Conservation (phyloP, 805 yeast genomes). For the Lachancea sp. region DNA sequence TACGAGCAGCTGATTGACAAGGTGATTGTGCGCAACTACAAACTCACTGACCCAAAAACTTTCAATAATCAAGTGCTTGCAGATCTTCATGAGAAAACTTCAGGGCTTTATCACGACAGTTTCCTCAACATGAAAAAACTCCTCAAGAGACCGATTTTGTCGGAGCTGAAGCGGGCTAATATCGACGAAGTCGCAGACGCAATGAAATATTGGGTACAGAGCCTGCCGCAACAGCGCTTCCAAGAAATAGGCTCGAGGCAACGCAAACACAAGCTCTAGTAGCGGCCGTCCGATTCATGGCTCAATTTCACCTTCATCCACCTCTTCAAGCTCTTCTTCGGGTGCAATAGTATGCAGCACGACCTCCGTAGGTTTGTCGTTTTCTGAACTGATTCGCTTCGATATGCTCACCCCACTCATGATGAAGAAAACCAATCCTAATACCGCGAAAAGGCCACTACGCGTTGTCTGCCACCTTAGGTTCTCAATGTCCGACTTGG, state of each 20-base stretch:
- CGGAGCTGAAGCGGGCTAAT: conserved; percentile 43
- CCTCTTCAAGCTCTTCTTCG: conserved; percentile 19
- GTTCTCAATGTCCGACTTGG: conserved; percentile 80
- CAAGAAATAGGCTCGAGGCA: conserved; percentile 45
- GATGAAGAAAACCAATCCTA: conserved; percentile 55
- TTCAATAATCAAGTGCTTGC: conserved; percentile 41
- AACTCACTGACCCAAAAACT: conserved; percentile 37
- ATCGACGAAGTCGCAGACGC: conserved; percentile 66
- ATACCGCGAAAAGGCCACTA: conserved; percentile 73
- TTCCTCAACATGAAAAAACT: conserved; percentile 40
- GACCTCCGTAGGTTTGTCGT: conserved; percentile 33
- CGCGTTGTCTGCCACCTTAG: conserved; percentile 91
- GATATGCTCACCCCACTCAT: conserved; percentile 46
- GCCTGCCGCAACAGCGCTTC: conserved; percentile 69
- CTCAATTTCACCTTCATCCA: conserved; percentile 5
- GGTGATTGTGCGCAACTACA: conserved; percentile 53
- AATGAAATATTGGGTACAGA: conserved; percentile 60
- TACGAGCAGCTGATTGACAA: conserved; percentile 59
- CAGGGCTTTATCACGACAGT: conserved; percentile 37
- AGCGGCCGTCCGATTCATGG: not conserved
- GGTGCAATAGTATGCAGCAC: conserved; percentile 31
- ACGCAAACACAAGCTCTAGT: conserved; percentile 55
- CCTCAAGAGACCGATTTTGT: conserved; percentile 28
- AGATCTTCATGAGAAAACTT: conserved; percentile 34
- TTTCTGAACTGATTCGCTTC: conserved; percentile 33